Evolutionary conservation across 768 basidiomycete species (phyloP).

Genomic region (Lyophyllum shimeji): DNA sequence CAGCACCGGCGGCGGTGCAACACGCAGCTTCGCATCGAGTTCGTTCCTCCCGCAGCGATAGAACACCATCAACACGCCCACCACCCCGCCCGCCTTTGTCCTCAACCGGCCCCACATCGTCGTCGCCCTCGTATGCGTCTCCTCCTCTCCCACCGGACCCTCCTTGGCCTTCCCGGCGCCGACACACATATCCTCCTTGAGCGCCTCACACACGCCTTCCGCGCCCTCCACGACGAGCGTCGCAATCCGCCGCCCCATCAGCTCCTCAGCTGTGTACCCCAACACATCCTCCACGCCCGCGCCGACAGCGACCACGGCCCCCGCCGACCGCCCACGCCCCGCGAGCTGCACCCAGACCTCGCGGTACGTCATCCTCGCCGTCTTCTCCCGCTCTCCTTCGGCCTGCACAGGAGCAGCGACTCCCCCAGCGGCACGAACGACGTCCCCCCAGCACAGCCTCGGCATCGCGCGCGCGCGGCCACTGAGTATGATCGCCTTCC

Average conservation of each 20-base stretch:
- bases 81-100: slow-evolving; percentile 34
- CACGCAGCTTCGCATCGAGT: slow-evolving; percentile 14
- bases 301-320: slow-evolving; percentile 53
- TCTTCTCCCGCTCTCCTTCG: slow-evolving; percentile 3
- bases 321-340: slow-evolving; percentile 25
- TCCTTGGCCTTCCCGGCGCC: slow-evolving; percentile 18
- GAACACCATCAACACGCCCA: slow-evolving; percentile 22
- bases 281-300: slow-evolving; percentile 59
- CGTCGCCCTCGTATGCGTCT: slow-evolving; percentile 22
- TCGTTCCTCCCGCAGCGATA: slow-evolving; percentile 28
- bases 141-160: slow-evolving; percentile 10
- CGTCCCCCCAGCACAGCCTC: slow-evolving; percentile 55
- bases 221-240: slow-evolving; percentile 32
- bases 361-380: slow-evolving; percentile 18
- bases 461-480: slow-evolving; percentile 75
- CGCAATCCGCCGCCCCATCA: slow-evolving; percentile 47
- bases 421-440: slow-evolving; percentile 27
- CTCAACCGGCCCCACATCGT: slow-evolving; percentile 35
- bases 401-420: neutral
- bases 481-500: slow-evolving; percentile 91
- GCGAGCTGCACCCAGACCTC: slow-evolving; percentile 59
- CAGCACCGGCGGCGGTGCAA: slow-evolving; percentile 36
- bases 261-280: slow-evolving; percentile 56
- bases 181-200: slow-evolving; percentile 16
- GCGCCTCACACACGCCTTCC: slow-evolving; percentile 12